These are phyloP conservation scores for Chrysochromulina parva DNA, from an alignment of 78 protist species.

Conservation along the genomic window DNA sequence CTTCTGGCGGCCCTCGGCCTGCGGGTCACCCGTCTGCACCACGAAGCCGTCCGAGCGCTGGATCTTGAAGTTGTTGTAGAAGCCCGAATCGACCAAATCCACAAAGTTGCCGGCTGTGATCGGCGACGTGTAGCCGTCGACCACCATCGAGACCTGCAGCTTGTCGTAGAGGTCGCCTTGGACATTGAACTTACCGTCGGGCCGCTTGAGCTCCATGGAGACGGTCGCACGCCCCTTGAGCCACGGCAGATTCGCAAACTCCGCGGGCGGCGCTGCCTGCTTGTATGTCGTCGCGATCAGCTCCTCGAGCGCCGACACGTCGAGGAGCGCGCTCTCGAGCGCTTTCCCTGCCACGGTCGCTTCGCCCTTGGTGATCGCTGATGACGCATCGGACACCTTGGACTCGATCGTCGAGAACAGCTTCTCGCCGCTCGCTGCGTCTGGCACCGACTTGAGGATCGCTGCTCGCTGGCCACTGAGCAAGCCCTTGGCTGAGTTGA, in stretches of 20 bases:
- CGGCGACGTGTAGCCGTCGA: slow-evolving; percentile 26
- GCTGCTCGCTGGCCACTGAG: too few relatives aligned
- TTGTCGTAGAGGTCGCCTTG: neutral
- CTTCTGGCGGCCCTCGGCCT: neutral
- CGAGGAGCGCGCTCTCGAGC: too few relatives aligned
- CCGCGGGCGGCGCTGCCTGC: neutral
- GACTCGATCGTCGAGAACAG: too few relatives aligned
- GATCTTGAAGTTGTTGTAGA: neutral
- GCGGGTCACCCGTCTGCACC: slow-evolving; percentile 20
- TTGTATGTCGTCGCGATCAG: neutral
- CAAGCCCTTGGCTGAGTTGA: neutral
- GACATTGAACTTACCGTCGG: neutral
- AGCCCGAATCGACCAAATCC: neutral
- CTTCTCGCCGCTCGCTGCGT: too few relatives aligned
- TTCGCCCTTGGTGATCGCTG: too few relatives aligned
- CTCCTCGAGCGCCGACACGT: neutral
- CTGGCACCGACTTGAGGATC: neutral
- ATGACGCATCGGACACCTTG: too few relatives aligned
- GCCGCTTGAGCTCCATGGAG: neutral
- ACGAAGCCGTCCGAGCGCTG: slow-evolving; percentile 32
- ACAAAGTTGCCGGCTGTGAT: slow-evolving; percentile 27
- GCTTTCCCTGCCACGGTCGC: too few relatives aligned
- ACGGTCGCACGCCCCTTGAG: slow-evolving; percentile 13
- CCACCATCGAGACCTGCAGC: neutral
- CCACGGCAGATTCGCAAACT: neutral